phyloP scores from a whole-genome alignment of 768 basidiomycete genomes.

The Hericium rajendrae region DNA sequence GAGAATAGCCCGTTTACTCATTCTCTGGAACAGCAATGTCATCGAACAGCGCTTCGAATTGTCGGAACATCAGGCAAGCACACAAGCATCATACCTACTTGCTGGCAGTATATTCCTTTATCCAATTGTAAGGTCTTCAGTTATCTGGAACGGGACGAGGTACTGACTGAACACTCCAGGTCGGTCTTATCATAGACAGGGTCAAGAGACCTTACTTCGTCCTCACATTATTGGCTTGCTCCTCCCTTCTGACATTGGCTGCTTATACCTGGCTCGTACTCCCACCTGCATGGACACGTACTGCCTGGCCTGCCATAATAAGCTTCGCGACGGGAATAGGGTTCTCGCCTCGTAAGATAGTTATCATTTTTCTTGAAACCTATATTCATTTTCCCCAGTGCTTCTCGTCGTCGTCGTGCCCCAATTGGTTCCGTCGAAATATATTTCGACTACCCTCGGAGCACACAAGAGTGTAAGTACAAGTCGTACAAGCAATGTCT shows the following conservation, averaged over 20 bases:
- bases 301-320: conserved; percentile 51
- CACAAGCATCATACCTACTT: conserved; percentile 60
- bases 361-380: not conserved
- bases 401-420: conserved; percentile 69
- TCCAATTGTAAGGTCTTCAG: conserved; percentile 41
- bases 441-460: conserved; percentile 69
- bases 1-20: not conserved
- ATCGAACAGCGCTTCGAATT: conserved; percentile 59
- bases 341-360: conserved; percentile 51
- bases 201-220: conserved; percentile 49
- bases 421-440: conserved; percentile 57
- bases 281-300: conserved; percentile 46
- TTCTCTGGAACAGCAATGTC: conserved; percentile 42
- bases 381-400: conserved; percentile 29
- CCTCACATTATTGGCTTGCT: conserved; percentile 45
- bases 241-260: conserved; percentile 48
- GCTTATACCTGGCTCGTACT: conserved; percentile 61
- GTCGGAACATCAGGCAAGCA: conserved; percentile 49
- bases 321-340: conserved; percentile 63
- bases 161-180: conserved; percentile 25
- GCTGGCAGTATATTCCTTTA: conserved; percentile 62
- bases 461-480: conserved; percentile 64
- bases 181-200: conserved; percentile 56
- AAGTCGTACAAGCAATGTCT: not conserved
- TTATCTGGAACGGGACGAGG: not conserved